Conservation (phyloP, 371 early-diverging fungal genomes). For the Haplosporangium sp. region DNA sequence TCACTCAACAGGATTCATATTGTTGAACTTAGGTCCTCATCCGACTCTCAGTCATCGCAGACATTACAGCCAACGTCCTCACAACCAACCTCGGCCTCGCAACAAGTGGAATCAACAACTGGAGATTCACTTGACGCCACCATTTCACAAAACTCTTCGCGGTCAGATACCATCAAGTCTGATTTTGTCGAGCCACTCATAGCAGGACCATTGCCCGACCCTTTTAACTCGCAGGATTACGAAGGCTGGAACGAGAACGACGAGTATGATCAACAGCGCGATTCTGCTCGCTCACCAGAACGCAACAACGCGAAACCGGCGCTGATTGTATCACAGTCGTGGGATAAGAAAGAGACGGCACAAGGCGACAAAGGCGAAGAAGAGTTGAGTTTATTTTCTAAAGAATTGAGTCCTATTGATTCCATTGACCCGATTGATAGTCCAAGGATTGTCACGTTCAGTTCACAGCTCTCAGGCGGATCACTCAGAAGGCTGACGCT, state of each 20-base stretch:
- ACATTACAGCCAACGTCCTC: background rate
- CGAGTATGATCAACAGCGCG: background rate
- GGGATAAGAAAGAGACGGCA: background rate
- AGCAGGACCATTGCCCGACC: slow-evolving; percentile 1
- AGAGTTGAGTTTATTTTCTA: background rate
- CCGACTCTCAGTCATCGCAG: background rate
- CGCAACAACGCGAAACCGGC: too few species aligned
- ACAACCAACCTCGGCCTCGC: background rate
- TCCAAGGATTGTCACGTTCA: slow-evolving; percentile 12
- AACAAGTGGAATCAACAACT: background rate
- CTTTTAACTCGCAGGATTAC: slow-evolving; percentile 11
- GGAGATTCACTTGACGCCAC: background rate
- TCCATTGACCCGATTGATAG: slow-evolving; percentile 17
- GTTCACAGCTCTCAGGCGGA: slow-evolving; percentile 31
- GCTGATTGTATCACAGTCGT: too few species aligned
- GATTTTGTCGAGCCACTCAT: background rate
- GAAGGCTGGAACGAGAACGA: slow-evolving; percentile 3
- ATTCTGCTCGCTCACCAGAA: too few species aligned
- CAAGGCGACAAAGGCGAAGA: background rate
- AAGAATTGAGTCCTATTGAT: background rate
- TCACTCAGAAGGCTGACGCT: slow-evolving; percentile 29
- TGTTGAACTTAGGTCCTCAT: background rate
- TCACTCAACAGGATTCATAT: background rate
- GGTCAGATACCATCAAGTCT: slow-evolving; percentile 3
- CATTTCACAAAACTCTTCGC: background rate